Conservation (phyloP, 75 land plant species). For the Pinus albicaulis region DNA sequence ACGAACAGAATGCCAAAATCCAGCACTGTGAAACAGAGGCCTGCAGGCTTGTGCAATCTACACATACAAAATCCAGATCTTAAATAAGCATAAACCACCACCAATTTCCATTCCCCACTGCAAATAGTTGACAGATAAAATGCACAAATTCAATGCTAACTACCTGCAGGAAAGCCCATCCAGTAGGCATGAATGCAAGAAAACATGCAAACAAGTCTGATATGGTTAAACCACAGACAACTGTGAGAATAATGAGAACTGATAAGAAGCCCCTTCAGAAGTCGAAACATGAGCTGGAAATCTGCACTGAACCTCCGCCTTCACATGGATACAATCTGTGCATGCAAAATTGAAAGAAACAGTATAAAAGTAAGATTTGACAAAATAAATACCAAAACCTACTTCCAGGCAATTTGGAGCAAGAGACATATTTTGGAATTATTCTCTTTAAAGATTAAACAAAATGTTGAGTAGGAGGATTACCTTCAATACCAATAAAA, state of each 20-base stretch:
- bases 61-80: constrained; percentile 1
- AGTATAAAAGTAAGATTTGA: background rate
- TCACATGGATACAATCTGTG: constrained; percentile 62
- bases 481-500: constrained; percentile 72
- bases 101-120: background rate
- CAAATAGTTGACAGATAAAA: background rate
- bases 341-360: constrained; percentile 1
- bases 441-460: too few relatives aligned
- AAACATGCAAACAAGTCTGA: constrained; percentile 69
- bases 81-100: background rate
- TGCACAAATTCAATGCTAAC: constrained; percentile 15
- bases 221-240: constrained; percentile 50
- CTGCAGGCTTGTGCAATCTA: constrained; percentile 71
- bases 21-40: constrained; percentile 31
- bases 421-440: background rate
- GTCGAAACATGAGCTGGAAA: constrained; percentile 65
- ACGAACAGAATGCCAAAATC: constrained; percentile 82
- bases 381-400: background rate
- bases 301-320: constrained; percentile 60
- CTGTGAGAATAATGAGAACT: constrained; percentile 39
- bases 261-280: constrained; percentile 65
- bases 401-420: background rate
- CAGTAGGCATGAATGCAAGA: constrained; percentile 89
- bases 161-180: constrained; percentile 87
- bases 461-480: background rate